Base-by-base conservation (phyloP, 139 green algal genomes). In the Desmodesmus armatus region DNA sequence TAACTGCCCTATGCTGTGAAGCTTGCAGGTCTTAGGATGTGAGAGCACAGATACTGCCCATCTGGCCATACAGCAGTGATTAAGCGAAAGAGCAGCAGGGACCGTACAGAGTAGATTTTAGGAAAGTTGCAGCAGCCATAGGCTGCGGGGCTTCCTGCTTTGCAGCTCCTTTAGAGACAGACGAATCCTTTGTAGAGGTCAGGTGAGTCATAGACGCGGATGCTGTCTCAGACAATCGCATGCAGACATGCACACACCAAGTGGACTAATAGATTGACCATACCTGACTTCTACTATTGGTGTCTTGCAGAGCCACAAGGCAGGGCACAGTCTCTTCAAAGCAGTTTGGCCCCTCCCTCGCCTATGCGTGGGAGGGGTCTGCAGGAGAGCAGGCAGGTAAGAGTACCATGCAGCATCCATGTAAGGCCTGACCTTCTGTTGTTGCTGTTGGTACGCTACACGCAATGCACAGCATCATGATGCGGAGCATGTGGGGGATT, bases 91-190 rank as follows among this genome's bases (percentile, higher is more conserved):
- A n/a, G n/a, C 37, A 77, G 3, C 1, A 37, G 29, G 21, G 6
- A 33, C 29, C 43, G 63, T 19, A 72, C 63, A 75, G 11, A 41
- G 15, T 51, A n/a, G n/a, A n/a, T n/a, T n/a, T n/a, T n/a, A n/a
- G n/a, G n/a, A n/a, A n/a, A n/a, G n/a, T n/a, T n/a, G n/a, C n/a
- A n/a, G n/a, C n/a, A 25, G 66, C 25, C 6, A 80, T 80, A 80
- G 72, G 72, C 4, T 80, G 72, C 33, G 31, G 44, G 17, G 72
- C 72, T 41, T 80, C 72, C 13, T 80, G 72, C 29, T 27, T 65
- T 25, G 44, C 7, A 33, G 72, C 29, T 23, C 15, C 23, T n/a
- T 25, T 19, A 15, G 17, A 11, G 29, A 9, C 44, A 66, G 21
- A 80, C 39, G 44, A 15, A n/a, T 66, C 47, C 2, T 80, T 65